phyloP scores from a whole-genome alignment of 2,329 filamentous ascomycete species.

The Chlorencoelia australis region DNA sequence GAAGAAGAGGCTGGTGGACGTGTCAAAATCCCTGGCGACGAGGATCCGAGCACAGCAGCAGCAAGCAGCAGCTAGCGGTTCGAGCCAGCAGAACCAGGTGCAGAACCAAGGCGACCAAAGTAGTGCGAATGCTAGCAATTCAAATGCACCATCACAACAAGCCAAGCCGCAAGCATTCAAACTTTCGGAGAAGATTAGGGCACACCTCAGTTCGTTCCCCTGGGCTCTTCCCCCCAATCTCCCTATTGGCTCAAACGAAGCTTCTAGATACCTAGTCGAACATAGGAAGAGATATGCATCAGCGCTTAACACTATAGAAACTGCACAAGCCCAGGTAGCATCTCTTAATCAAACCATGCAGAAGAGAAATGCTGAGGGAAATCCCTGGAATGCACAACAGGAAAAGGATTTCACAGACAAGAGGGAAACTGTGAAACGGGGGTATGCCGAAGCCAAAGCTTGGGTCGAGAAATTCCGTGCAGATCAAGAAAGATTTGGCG shows the following conservation, averaged over 20 bases:
- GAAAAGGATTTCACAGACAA: constrained; percentile 34
- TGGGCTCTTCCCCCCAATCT: constrained; percentile 37
- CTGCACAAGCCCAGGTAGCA: constrained; percentile 31
- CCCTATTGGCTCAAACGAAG: constrained; percentile 33
- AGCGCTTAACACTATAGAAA: constrained; percentile 42
- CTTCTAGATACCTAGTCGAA: constrained; percentile 38
- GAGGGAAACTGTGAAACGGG: constrained; percentile 35
- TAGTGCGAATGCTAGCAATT: constrained; percentile 8
- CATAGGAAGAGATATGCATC: constrained; percentile 38
- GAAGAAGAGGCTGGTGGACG: constrained; percentile 48
- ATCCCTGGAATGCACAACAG: constrained; percentile 38
- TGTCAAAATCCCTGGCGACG: constrained; percentile 44
- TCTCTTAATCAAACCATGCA: constrained; percentile 35
- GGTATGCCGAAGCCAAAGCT: constrained; percentile 36
- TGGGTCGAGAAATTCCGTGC: constrained; percentile 40
- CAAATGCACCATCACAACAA: constrained; percentile 6
- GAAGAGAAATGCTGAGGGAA: constrained; percentile 34
- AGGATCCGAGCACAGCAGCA: constrained; percentile 3
- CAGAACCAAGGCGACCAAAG: constrained; percentile 7
- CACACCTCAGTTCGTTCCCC: constrained; percentile 38
- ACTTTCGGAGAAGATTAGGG: constrained; percentile 28
- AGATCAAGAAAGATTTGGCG: constrained; percentile 21
- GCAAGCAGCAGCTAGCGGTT: neutral
- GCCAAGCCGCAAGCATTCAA: constrained; percentile 8
- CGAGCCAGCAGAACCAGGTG: constrained; percentile 4